A percentile compares a stretch with the other conserved stretches of the same genome.
Evolutionary conservation across 2,329 filamentous ascomycete genomes (phyloP).

Genomic region (Aureobasidium sp.): DNA sequence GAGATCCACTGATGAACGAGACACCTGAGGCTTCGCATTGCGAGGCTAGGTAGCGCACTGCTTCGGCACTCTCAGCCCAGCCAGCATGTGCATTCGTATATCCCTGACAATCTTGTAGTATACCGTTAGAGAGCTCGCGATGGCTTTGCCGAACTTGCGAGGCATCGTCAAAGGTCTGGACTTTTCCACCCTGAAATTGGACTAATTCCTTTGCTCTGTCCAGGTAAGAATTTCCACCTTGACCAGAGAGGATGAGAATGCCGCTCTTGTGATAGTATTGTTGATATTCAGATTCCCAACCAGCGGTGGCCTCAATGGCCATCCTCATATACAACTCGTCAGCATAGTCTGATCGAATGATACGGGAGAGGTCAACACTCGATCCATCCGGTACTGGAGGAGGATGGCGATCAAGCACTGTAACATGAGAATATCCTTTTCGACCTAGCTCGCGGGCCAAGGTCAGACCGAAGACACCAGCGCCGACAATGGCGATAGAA

Average conservation of each 20-base stretch:
- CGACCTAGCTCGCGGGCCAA: conserved; percentile 26
- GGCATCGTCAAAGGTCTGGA: too few species aligned
- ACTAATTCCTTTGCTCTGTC: background rate
- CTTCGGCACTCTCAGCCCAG: too few species aligned
- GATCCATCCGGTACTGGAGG: conserved; percentile 25
- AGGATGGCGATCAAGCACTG: conserved; percentile 17
- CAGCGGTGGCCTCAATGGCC: conserved; percentile 21
- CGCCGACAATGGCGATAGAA: conserved; percentile 25
- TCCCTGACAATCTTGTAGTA: too few species aligned
- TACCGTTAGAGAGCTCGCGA: too few species aligned
- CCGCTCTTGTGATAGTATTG: background rate
- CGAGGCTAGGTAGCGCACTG: too few species aligned
- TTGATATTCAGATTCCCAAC: background rate
- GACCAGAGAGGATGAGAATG: background rate
- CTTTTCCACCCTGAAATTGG: too few species aligned
- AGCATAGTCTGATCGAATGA: conserved; percentile 30
- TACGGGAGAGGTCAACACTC: conserved; percentile 28
- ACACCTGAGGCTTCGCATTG: too few species aligned
- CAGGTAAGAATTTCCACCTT: background rate
- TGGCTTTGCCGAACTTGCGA: too few species aligned
- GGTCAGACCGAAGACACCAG: conserved; percentile 27
- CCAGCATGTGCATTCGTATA: too few species aligned
- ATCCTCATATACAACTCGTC: conserved; percentile 23
- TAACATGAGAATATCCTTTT: conserved; percentile 21
- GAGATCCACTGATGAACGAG: background rate